Conservation (phyloP, 2,329 filamentous ascomycete genomes). For the Aspergillus latus region DNA sequence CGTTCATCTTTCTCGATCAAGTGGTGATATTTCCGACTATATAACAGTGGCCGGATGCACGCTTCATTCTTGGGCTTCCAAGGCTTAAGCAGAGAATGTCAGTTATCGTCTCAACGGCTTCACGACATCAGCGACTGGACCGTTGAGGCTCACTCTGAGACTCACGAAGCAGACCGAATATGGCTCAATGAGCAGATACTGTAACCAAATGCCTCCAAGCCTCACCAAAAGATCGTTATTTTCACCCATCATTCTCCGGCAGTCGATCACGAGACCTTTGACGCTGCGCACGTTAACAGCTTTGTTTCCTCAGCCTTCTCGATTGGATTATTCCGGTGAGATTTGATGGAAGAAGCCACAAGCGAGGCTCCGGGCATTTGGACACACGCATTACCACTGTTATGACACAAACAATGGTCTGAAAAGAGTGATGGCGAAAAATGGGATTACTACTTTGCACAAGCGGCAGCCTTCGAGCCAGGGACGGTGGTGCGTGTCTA, state of each 20-base stretch:
- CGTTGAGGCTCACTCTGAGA: conserved; percentile 31
- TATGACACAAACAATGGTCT: conserved; percentile 39
- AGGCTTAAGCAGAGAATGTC: conserved; percentile 40
- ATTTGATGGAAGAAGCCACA: conserved; percentile 38
- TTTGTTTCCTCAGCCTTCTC: conserved; percentile 39
- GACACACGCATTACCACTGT: conserved; percentile 52
- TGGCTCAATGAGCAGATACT: conserved; percentile 44
- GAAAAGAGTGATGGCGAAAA: conserved; percentile 42
- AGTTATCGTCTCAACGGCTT: conserved; percentile 54
- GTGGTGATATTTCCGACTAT: conserved; percentile 37
- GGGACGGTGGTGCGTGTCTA: conserved; percentile 28
- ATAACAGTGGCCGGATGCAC: conserved; percentile 50
- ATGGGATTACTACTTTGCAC: conserved; percentile 45
- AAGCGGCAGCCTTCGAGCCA: conserved; percentile 37
- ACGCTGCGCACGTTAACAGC: conserved; percentile 36
- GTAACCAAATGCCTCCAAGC: conserved; percentile 29
- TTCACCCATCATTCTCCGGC: conserved; percentile 44
- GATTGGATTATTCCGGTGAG: conserved; percentile 42
- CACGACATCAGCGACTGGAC: conserved; percentile 42
- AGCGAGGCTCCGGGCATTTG: conserved; percentile 50
- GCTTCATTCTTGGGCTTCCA: conserved; percentile 51
- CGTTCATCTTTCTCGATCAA: conserved; percentile 45
- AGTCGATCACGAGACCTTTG: conserved; percentile 24
- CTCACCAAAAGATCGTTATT: conserved; percentile 37
- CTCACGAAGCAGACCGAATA: conserved; percentile 34